Evolutionary conservation across 345 rosid species (phyloP), one percentile per base, ranked within the genome.

Genomic region (Aegle marmelos): DNA sequence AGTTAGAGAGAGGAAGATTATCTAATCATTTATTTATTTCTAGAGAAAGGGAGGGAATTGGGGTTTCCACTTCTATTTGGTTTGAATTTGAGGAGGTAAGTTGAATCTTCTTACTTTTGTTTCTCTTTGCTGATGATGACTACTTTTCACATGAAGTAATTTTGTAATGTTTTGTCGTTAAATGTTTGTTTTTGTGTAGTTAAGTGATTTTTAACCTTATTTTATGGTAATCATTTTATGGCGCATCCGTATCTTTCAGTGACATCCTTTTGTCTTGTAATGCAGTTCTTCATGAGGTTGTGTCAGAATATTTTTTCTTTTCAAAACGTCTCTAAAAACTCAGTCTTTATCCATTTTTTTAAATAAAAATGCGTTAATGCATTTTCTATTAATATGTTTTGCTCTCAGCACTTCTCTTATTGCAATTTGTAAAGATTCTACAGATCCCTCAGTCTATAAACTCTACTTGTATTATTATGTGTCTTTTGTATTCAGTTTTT

Each of bases 251-350:
- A 61, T 83, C 85, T 83, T 79, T 86, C 90, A 85, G 91, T 85
- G 90, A 87, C 97, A 81, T 87, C 84, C 75, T 90, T 87, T 94
- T 93, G 97, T 90, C 93, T 74, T 88, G 88, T 89, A 89, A 84
- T 83, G 86, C 89, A 86, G 85, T 85, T 86, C 86, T 85, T 93
- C 97, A 94, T 94, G 97, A 92, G 95, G 87, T 77, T 81, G 87
- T 91, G 98, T 93, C 98, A 94, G 98, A 85, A 81, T 57, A 73
- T 45, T 65, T 76, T 79, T 75, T 50, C 71, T 81, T 80, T 85
- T 67, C 72, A 83, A 83, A 82, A 48, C 61, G 78, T 62, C 39
- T 68, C 72, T 37, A 27, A 54, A 58, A 77, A 67, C 30, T 60
- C 65, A 74, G 65, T 70, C 70, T 82, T 74, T 79, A 53, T 68